Conservation (phyloP, 495 filamentous ascomycete species). For the Aspergillus mulundensis region DNA sequence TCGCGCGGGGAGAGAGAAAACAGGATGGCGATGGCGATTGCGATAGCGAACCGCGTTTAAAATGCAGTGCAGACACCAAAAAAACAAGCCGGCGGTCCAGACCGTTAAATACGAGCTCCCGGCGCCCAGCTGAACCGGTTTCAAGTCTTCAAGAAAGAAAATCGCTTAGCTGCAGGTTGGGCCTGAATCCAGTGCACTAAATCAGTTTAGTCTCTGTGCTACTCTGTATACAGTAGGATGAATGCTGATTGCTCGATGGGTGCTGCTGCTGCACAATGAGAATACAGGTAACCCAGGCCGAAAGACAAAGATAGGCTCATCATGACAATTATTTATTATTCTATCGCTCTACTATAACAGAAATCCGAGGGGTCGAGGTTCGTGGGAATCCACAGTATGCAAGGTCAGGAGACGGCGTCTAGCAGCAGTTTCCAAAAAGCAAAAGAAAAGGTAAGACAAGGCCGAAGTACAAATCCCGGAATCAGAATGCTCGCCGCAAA, state of each 20-base stretch:
- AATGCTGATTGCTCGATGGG: background rate
- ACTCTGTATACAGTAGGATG: background rate
- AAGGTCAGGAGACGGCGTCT: conserved; percentile 10
- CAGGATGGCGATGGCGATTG: background rate
- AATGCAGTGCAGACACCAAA: background rate
- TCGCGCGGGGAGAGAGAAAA: no score
- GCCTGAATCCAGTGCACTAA: conserved; percentile 4
- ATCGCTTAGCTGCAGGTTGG: conserved; percentile 8
- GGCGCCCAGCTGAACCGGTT: background rate
- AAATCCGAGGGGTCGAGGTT: conserved; percentile 6
- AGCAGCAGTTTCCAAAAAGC: conserved; percentile 16
- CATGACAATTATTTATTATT: conserved; percentile 3
- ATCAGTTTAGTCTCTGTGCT: background rate
- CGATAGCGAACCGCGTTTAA: background rate
- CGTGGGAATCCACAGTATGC: conserved; percentile 9
- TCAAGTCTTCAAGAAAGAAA: background rate
- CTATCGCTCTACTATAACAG: conserved; percentile 8
- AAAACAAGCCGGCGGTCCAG: background rate
- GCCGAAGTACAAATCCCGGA: conserved; percentile 9
- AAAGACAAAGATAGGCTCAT: background rate
- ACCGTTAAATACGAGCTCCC: background rate
- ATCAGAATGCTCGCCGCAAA: conserved; percentile 11
- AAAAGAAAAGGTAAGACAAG: conserved; percentile 7
- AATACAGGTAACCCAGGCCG: no score
- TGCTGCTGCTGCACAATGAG: no score